Percentiles rank a stretch among this genome's conserved stretches.
These are phyloP conservation scores for Cardamine resedifolia DNA, from an alignment of 345 rosid species.

Conservation along the genomic window DNA sequence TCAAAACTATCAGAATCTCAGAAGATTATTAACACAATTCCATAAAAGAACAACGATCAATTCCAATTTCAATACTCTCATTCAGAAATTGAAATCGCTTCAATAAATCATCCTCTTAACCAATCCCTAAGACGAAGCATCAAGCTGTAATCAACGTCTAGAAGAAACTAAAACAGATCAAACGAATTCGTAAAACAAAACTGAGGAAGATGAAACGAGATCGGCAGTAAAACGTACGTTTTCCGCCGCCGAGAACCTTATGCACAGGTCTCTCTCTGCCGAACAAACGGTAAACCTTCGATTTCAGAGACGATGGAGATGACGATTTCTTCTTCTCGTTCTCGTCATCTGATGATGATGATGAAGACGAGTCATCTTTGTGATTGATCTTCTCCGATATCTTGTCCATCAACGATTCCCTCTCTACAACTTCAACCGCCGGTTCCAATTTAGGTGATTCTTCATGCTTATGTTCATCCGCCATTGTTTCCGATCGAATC, in stretches of 20 bases:
- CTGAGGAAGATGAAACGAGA: not conserved
- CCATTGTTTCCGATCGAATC: conserved; percentile 35
- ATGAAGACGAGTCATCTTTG: conserved; percentile 37
- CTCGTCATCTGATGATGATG: conserved; percentile 36
- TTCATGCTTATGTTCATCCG: conserved; percentile 38
- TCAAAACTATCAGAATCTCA: no score
- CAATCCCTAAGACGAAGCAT: conserved; percentile 1
- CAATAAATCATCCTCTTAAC: not conserved
- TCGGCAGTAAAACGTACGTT: conserved; percentile 31
- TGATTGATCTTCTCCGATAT: conserved; percentile 45
- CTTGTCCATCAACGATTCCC: conserved; percentile 40
- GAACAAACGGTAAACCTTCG: conserved; percentile 61
- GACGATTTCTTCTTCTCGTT: conserved; percentile 24
- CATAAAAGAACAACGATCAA: not conserved
- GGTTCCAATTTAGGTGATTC: conserved; percentile 20
- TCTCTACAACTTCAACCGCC: conserved; percentile 30
- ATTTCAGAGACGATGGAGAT: conserved; percentile 29
- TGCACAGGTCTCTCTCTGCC: conserved; percentile 59
- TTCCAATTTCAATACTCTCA: not conserved
- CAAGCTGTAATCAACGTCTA: not conserved
- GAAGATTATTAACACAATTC: conserved; percentile 1
- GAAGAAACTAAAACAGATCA: not conserved
- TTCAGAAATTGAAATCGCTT: not conserved
- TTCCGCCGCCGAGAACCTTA: conserved; percentile 41
- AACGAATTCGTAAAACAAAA: not conserved